phyloP scores from a whole-genome alignment of 345 rosid genomes.

The Populus simonii region DNA sequence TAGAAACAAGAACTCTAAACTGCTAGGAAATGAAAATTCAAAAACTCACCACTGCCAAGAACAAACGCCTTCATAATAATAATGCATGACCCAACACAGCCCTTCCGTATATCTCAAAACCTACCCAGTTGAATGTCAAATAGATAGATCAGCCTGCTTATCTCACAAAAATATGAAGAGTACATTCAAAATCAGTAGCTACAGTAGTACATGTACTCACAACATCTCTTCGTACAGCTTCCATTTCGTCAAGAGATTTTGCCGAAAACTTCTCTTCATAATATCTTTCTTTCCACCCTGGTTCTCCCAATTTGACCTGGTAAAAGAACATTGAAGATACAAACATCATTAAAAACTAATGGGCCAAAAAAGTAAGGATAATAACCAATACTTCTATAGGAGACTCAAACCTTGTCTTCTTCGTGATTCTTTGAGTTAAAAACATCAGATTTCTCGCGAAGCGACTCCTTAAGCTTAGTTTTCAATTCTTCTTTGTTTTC shows the following conservation, averaged over 20 bases:
- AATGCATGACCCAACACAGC: constrained; percentile 95
- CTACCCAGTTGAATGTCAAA: constrained; percentile 37
- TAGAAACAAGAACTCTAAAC: neutral
- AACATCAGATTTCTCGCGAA: constrained; percentile 65
- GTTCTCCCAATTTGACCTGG: constrained; percentile 73
- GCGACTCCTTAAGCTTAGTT: constrained; percentile 61
- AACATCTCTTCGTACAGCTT: constrained; percentile 72
- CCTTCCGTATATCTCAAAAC: constrained; percentile 85
- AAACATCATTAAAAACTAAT: neutral
- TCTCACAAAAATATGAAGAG: neutral
- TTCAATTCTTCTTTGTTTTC: constrained; percentile 70
- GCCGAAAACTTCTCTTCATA: constrained; percentile 77
- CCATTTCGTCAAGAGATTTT: constrained; percentile 61
- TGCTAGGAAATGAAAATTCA: neutral
- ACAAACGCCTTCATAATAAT: constrained; percentile 94
- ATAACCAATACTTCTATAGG: neutral
- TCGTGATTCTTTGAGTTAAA: constrained; percentile 57
- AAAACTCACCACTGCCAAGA: constrained; percentile 92
- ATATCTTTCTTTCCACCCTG: constrained; percentile 97
- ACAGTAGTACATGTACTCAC: constrained; percentile 43
- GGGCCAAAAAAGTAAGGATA: neutral
- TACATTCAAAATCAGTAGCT: constrained; percentile 2
- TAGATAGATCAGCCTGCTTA: neutral
- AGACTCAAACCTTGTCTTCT: constrained; percentile 68
- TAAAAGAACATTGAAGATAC: neutral